A percentile compares a stretch with the other conserved stretches of the same genome.
Evolutionary conservation across 176 grass and related monocot species (phyloP).

Genomic region (Aegilops bicornis): DNA sequence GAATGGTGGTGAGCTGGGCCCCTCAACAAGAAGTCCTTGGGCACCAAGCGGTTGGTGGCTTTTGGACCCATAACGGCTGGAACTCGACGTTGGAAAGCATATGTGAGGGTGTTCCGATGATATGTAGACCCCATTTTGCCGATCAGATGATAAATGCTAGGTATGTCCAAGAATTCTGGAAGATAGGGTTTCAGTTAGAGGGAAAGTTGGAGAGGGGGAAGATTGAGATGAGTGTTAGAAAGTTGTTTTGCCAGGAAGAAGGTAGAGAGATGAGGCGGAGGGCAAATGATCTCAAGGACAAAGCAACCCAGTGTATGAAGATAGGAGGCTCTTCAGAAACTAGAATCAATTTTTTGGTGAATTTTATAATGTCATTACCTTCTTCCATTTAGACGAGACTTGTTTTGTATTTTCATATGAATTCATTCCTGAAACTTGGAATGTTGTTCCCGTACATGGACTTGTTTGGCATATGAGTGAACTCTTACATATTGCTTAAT

Average conservation of each 20-base stretch:
- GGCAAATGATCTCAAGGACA: neutral
- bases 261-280: neutral
- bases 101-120: conserved; percentile 41
- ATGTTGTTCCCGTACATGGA: neutral
- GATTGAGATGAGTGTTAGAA: neutral
- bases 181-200: conserved; percentile 33
- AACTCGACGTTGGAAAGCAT: conserved; percentile 47
- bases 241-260: neutral
- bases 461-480: neutral
- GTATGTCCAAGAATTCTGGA: conserved; percentile 40
- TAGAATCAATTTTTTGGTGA: neutral
- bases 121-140: conserved; percentile 8
- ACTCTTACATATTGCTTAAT: neutral
- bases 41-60: conserved; percentile 31
- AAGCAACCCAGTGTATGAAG: neutral
- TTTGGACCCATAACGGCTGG: conserved; percentile 53
- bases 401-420: neutral
- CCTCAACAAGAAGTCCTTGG: conserved; percentile 36
- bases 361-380: conserved; percentile 8
- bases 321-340: conserved; percentile 8
- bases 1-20: conserved; percentile 22
- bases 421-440: neutral
- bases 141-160: conserved; percentile 49
- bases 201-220: neutral
- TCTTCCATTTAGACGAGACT: neutral